Evolutionary conservation across 176 grass and related monocot species (phyloP).

Genomic region (Aechmea fasciata): DNA sequence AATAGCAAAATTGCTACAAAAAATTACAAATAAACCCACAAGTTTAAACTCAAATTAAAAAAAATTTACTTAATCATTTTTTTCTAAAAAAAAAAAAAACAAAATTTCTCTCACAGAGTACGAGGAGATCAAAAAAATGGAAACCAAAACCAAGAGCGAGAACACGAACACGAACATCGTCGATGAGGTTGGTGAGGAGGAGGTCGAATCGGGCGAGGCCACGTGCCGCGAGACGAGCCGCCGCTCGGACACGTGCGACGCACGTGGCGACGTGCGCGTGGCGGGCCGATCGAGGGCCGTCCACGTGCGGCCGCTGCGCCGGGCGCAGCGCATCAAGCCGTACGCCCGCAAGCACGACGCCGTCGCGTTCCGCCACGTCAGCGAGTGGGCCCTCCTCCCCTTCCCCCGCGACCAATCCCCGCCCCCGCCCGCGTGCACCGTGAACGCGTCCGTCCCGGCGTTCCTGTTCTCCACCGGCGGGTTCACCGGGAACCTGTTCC

Average conservation of each 20-base stretch:
- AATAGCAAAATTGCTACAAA: too few species aligned
- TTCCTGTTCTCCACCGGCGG: conserved; percentile 47
- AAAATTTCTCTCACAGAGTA: background rate
- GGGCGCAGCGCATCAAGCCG: conserved; percentile 37
- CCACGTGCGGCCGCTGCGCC: conserved; percentile 18
- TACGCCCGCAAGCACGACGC: conserved; percentile 54
- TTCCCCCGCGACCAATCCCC: background rate
- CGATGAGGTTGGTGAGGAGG: background rate
- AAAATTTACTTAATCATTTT: too few species aligned
- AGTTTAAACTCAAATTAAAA: too few species aligned
- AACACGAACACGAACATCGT: too few species aligned
- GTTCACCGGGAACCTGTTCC: conserved; percentile 80
- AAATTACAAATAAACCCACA: too few species aligned
- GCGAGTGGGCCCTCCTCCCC: conserved; percentile 45
- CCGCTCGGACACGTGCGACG: conserved; percentile 51
- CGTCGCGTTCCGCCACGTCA: conserved; percentile 29
- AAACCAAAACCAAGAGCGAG: background rate
- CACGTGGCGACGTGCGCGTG: conserved; percentile 43
- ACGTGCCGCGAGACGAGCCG: conserved; percentile 48
- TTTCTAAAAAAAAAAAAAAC: too few species aligned
- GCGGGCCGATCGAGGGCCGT: conserved; percentile 22
- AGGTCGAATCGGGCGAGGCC: background rate
- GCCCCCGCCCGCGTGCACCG: conserved; percentile 31
- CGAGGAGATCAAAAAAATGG: conserved; percentile 7
- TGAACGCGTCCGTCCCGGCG: conserved; percentile 32